These are phyloP conservation scores for Coniophora puteana DNA, from an alignment of 1,284 basidiomycete species.

Conservation along the genomic window DNA sequence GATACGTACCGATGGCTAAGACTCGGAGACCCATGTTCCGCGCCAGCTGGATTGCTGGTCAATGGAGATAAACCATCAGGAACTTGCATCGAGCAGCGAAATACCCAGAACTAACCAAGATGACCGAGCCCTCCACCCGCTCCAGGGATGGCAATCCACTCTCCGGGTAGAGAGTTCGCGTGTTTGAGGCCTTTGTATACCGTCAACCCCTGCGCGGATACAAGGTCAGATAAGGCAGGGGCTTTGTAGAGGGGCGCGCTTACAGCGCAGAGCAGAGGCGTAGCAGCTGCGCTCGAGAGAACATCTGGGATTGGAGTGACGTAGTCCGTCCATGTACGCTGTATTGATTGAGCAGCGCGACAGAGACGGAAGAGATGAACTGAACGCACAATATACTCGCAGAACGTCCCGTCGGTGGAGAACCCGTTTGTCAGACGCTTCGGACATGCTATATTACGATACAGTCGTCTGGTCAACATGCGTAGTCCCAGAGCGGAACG, in stretches of 20 bases:
- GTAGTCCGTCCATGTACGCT: conserved; percentile 58
- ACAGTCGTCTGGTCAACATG: no score
- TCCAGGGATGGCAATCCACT: conserved; percentile 69
- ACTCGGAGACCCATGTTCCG: conserved; percentile 62
- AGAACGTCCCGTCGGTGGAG: conserved; percentile 54
- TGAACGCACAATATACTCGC: conserved; percentile 42
- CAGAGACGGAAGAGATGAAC: background rate
- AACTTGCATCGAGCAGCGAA: no score
- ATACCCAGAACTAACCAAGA: conserved; percentile 37
- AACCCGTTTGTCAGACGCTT: conserved; percentile 48
- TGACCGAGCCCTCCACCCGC: conserved; percentile 63
- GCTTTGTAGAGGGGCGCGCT: conserved; percentile 11
- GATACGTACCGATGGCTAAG: conserved; percentile 55
- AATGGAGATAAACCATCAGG: background rate
- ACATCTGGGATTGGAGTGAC: conserved; percentile 62
- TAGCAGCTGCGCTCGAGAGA: conserved; percentile 55
- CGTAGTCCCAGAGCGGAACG: conserved; percentile 8
- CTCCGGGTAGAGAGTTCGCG: conserved; percentile 47
- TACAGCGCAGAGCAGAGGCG: conserved; percentile 67
- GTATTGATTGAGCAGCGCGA: background rate
- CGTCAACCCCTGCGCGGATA: conserved; percentile 46
- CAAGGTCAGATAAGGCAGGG: background rate
- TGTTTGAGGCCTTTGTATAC: conserved; percentile 70
- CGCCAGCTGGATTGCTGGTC: conserved; percentile 62
- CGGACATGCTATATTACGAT: conserved; percentile 36